phyloP scores from a whole-genome alignment of 2,329 filamentous ascomycete genomes.

The Monosporascus cannonballus region DNA sequence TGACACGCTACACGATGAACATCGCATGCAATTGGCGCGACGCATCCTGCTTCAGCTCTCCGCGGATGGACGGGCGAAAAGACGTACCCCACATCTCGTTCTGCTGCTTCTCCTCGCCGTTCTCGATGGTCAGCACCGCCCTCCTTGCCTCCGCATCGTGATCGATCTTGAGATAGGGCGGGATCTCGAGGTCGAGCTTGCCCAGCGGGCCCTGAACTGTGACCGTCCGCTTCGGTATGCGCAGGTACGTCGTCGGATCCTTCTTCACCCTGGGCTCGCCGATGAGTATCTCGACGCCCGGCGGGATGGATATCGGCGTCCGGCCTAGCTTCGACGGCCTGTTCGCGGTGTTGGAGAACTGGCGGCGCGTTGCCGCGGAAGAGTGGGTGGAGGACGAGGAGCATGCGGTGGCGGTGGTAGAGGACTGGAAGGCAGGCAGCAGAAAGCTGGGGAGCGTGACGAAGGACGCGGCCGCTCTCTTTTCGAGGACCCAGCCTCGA shows the following conservation, averaged over 20 bases:
- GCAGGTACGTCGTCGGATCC: constrained; percentile 53
- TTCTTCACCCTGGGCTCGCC: constrained; percentile 52
- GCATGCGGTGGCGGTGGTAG: constrained; percentile 6
- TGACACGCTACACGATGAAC: no score
- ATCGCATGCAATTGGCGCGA: no score
- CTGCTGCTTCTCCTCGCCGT: constrained; percentile 66
- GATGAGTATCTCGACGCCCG: constrained; percentile 72
- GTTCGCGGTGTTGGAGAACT: constrained; percentile 66
- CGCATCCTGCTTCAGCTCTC: no score
- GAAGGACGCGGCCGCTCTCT: constrained; percentile 40
- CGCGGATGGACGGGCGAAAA: no score
- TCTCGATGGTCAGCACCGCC: constrained; percentile 62
- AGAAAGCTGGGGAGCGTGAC: constrained; percentile 65
- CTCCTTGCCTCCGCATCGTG: constrained; percentile 59
- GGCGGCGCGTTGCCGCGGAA: constrained; percentile 32
- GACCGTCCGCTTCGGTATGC: constrained; percentile 59
- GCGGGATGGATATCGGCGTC: constrained; percentile 73
- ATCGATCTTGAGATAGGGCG: constrained; percentile 67
- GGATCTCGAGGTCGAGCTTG: constrained; percentile 71
- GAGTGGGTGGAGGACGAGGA: constrained; percentile 11
- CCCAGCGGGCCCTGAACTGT: constrained; percentile 79
- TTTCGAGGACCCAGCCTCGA: constrained; percentile 53
- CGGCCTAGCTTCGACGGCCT: constrained; percentile 78
- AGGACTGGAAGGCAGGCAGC: constrained; percentile 59
- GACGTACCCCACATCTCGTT: constrained; percentile 87